Base-by-base conservation (phyloP, 495 filamentous ascomycete species). In the Aspergillus carlsbadensis region DNA sequence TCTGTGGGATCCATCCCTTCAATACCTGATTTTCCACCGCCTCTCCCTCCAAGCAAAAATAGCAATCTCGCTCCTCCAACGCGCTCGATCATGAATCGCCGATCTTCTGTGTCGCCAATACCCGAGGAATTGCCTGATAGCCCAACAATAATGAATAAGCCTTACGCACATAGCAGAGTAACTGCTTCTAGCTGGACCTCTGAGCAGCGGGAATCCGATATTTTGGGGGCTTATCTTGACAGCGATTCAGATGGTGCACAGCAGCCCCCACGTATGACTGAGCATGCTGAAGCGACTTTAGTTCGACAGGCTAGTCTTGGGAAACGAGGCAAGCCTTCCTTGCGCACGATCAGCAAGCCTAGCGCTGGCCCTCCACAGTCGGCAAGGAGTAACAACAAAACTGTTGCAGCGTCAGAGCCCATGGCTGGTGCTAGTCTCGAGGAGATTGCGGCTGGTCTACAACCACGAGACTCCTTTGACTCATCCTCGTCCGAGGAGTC, bases 21-120 rank as follows among this genome's bases (percentile, higher is more conserved):
- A 67, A 66, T 89, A 73, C 67, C 69, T 40, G 62, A 61, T 49
- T 65, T 65, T 67, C 67, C 45, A 56, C 67, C 65, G 29, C 53
- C 44, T 40, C 21, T 50, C 15, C 63, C 61, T 26, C 60, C 13
- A 54, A 56, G n/a, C 56, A 42, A 47, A 60, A 53, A 45, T n/a
- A 60, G 54, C 39, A 62, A 62, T 52, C 70, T 77, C 42, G 68
- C 58, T 47, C 63, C 70, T 33, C 66, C 65, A 5, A 63, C 48
- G 21, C 64, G 57, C 37, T 57, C 51, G 10, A 42, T 60, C 54
- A 54, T 52, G 54, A 68, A 63, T 51, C 82, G 89, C 20, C 81
- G 80, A 52, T 90, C 89, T 1, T 90, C 80, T 53, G 90, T 96
- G 5, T 90, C 92, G 7, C 92, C 92, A 1, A 96, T 97, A 52